Evolutionary conservation across 495 filamentous ascomycete species (phyloP).

Genomic region (Tuber microsphaerosporum): DNA sequence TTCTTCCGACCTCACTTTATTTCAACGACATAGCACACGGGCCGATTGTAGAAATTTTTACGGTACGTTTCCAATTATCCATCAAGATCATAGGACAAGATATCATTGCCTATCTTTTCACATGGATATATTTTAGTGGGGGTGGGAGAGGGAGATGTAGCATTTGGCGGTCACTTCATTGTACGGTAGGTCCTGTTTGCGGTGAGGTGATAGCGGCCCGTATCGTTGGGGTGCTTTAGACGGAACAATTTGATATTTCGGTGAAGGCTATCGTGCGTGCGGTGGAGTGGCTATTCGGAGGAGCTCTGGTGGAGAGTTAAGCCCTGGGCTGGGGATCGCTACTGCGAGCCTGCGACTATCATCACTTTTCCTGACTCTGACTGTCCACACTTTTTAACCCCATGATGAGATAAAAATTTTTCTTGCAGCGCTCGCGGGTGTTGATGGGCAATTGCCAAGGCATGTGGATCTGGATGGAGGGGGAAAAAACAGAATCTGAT

Average conservation of each 20-base stretch:
- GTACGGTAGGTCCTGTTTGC: not conserved
- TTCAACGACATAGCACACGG: too few species aligned
- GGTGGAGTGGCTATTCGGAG: not conserved
- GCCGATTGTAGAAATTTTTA: too few species aligned
- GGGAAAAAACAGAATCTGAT: not conserved
- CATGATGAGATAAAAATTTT: slow-evolving; percentile 35
- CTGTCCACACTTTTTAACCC: slow-evolving; percentile 2
- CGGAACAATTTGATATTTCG: not conserved
- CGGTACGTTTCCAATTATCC: not conserved
- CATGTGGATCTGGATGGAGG: slow-evolving; percentile 8
- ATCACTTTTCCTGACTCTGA: not conserved
- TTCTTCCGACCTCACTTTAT: too few species aligned
- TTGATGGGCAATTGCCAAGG: slow-evolving; percentile 20
- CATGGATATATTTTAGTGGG: not conserved
- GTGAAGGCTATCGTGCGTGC: not conserved
- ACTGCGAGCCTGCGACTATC: not conserved
- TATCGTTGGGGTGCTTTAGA: not conserved
- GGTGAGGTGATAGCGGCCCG: not conserved
- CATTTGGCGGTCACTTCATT: not conserved
- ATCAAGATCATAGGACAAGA: not conserved
- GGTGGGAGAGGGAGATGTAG: not conserved
- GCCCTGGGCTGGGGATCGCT: not conserved
- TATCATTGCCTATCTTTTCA: not conserved
- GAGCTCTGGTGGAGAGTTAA: not conserved
- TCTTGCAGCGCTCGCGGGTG: slow-evolving; percentile 8